phyloP scores from a whole-genome alignment of 305 asterid species.

The Salvia sclarea region DNA sequence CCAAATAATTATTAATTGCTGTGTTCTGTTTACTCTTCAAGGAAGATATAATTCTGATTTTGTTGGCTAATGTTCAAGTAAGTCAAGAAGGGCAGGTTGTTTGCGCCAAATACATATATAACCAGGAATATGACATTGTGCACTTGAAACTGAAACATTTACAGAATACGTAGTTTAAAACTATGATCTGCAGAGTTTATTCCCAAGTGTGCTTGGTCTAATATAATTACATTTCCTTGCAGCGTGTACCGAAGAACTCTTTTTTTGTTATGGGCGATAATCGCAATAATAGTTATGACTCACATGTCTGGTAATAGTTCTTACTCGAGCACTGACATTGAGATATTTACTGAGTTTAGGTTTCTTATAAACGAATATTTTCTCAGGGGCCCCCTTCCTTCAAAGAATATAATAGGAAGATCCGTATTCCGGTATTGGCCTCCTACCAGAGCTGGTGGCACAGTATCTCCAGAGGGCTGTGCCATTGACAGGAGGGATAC shows the following conservation, averaged over 20 bases:
- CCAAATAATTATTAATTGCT: conserved; percentile 1
- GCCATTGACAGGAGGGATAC: conserved; percentile 51
- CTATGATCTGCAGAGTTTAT: conserved; percentile 11
- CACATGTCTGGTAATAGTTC: conserved; percentile 83
- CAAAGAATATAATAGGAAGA: conserved; percentile 85
- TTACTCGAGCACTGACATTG: conserved; percentile 19
- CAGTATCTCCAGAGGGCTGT: conserved; percentile 66
- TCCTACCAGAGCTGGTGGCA: conserved; percentile 71
- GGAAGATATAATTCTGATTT: not conserved
- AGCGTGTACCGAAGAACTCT: conserved; percentile 82
- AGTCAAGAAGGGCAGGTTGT: not conserved
- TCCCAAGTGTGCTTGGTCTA: conserved; percentile 17
- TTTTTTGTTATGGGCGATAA: conserved; percentile 98
- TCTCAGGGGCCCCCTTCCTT: conserved; percentile 90
- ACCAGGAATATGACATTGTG: not conserved
- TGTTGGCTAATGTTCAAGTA: not conserved
- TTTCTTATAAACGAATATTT: conserved; percentile 5
- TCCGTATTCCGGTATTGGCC: conserved; percentile 96
- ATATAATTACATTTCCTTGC: conserved; percentile 35
- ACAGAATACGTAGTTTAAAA: conserved; percentile 2
- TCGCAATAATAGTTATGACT: conserved; percentile 95
- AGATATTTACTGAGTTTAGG: conserved; percentile 1
- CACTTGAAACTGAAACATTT: not conserved
- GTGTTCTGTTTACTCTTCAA: not conserved
- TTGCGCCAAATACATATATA: not conserved